Evolutionary conservation across 257 asterid genomes (phyloP), one percentile per base, ranked within the genome.

Genomic region (Marsdenia floribunda): DNA sequence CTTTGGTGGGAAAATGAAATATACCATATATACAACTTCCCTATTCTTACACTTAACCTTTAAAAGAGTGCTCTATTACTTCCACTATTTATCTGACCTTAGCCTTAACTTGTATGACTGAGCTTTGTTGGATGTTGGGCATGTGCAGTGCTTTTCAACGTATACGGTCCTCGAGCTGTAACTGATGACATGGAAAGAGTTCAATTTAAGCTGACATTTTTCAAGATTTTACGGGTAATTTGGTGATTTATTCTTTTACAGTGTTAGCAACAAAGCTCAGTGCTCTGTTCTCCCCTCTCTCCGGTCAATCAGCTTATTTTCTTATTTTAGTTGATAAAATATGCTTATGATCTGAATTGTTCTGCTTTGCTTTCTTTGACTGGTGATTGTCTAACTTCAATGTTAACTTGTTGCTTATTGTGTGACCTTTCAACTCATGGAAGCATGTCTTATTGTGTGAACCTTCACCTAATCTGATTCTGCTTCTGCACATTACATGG

Each of bases 161-260:
- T 95, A 21, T 95, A 95, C 74, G 96, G 98, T 69, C 99, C 99
- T 78, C 89, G 98, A 87, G 98, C 98, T 74, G 90, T 53, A 68
- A 52, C 71, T 42, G 91, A 90, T 81, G 97, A 92, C 68, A 68
- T 79, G 13, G 90, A 92, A 73, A 95, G 99, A 80, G 73, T 88
- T 72, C 90, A 95, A 68, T 95, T 89, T 78, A 95, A 90, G 87
- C 83, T 55, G 77, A 82, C 79, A 7, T 92, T 95, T 88, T 95
- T 73, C 85, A 84, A 80, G 79, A 77, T 88, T 76, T 78, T 95
- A 77, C 92, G 90, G 99, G 99, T 94, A 77, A 53, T 78, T 80
- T 35, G 67, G 19, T 13, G 15, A n/a, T 42, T 64, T 46, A 44
- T 46, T 60, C 42, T n/a, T 75, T 16, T 19, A 11, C 64, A 54